These are phyloP conservation scores for Aphanomyces invadans DNA, from an alignment of 352 stramenopile species.

Conservation along the genomic window DNA sequence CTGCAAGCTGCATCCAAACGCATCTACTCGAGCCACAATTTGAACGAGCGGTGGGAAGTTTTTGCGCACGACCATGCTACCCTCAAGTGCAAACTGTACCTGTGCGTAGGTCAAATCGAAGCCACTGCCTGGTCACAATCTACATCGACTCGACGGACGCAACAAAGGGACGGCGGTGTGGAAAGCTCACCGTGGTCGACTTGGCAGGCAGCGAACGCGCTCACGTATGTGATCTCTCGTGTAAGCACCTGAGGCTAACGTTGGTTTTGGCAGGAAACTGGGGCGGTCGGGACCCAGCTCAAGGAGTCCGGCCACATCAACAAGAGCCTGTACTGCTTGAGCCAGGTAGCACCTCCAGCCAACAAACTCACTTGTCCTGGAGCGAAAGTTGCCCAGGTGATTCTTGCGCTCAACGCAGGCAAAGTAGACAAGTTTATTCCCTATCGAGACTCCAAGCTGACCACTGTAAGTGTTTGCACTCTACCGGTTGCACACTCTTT, in stretches of 20 bases:
- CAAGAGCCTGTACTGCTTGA: slow-evolving; percentile 69
- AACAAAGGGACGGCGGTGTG: slow-evolving; percentile 39
- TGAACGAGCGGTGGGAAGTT: slow-evolving; percentile 50
- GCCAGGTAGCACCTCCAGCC: slow-evolving; percentile 25
- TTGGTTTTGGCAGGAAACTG: slow-evolving; percentile 56
- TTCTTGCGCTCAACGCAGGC: slow-evolving; percentile 55
- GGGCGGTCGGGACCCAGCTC: slow-evolving; percentile 49
- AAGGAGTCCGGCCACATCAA: slow-evolving; percentile 73
- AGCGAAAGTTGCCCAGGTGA: slow-evolving; percentile 29
- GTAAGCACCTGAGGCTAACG: no score
- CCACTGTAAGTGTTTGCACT: no score
- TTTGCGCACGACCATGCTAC: no score
- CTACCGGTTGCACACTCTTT: no score
- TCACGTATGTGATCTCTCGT: neutral
- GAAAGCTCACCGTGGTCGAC: slow-evolving; percentile 51
- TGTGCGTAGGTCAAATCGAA: slow-evolving; percentile 44
- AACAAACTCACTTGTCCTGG: no score
- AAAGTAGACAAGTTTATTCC: slow-evolving; percentile 53
- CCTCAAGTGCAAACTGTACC: neutral
- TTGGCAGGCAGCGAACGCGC: neutral
- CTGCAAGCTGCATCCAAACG: slow-evolving; percentile 52
- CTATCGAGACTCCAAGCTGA: slow-evolving; percentile 52
- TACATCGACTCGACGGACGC: slow-evolving; percentile 48
- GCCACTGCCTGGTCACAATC: slow-evolving; percentile 69
- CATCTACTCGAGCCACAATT: slow-evolving; percentile 54